A percentile compares a stretch with the other conserved stretches of the same genome.
These are phyloP conservation scores for Irpex sp. DNA, from an alignment of 1,284 basidiomycete genomes.

Conservation along the genomic window DNA sequence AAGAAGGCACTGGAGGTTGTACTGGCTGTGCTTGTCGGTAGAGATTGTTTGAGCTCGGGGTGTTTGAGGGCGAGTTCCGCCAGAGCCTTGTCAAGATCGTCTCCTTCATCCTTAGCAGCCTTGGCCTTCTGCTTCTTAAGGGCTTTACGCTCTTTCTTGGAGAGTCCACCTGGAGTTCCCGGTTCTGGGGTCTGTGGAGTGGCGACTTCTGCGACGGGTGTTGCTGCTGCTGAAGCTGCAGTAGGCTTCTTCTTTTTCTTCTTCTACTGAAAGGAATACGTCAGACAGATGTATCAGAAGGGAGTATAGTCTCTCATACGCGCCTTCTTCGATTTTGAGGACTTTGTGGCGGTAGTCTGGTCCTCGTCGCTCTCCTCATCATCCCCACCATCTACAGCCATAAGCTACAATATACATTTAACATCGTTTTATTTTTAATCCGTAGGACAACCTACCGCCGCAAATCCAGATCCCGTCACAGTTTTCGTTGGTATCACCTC, in stretches of 20 bases:
- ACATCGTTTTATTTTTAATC: not conserved
- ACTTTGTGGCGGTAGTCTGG: slow-evolving; percentile 11
- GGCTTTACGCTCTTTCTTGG: slow-evolving; percentile 34
- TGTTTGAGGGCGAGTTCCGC: slow-evolving; percentile 77
- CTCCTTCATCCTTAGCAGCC: slow-evolving; percentile 54
- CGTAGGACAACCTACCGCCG: slow-evolving; percentile 41
- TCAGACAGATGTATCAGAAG: not conserved
- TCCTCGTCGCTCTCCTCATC: slow-evolving; percentile 30
- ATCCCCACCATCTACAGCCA: slow-evolving; percentile 22
- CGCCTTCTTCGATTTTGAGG: slow-evolving; percentile 41
- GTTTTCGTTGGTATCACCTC: slow-evolving; percentile 16
- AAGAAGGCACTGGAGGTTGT: slow-evolving; percentile 36
- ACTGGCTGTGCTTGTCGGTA: slow-evolving; percentile 18
- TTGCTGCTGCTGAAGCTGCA: slow-evolving; percentile 9
- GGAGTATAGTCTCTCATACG: slow-evolving; percentile 19
- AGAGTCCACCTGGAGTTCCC: slow-evolving; percentile 21
- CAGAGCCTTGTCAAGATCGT: slow-evolving; percentile 80
- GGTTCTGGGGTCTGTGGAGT: slow-evolving; percentile 10
- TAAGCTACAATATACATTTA: slow-evolving; percentile 1
- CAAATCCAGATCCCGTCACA: slow-evolving; percentile 38
- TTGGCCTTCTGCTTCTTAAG: slow-evolving; percentile 59
- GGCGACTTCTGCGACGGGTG: slow-evolving; percentile 32
- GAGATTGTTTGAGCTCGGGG: slow-evolving; percentile 44
- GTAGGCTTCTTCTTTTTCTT: slow-evolving; percentile 51
- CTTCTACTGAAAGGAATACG: slow-evolving; percentile 27